A percentile compares a stretch with the other conserved stretches of the same genome.
These are phyloP conservation scores for Sporopachydermia quercuum DNA, from an alignment of 805 yeast species.

Conservation along the genomic window DNA sequence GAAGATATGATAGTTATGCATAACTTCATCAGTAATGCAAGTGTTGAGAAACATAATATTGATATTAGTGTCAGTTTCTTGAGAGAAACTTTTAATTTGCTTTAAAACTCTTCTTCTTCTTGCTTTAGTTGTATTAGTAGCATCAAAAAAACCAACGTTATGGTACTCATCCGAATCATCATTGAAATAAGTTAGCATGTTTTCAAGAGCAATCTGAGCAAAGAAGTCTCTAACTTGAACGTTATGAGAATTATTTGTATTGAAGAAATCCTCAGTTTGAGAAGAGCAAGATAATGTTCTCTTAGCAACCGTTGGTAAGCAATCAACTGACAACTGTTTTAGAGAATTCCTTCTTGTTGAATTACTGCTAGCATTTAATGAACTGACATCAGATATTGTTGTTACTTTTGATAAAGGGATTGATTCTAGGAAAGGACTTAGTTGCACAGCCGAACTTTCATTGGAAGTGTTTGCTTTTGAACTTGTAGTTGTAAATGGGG, in stretches of 20 bases:
- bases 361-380: constrained; percentile 3
- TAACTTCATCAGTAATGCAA: neutral
- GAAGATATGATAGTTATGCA: neutral
- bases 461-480: too few relatives aligned
- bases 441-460: too few relatives aligned
- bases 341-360: too few relatives aligned
- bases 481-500: neutral
- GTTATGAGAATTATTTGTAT: constrained; percentile 27
- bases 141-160: constrained; percentile 47
- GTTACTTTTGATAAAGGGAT: constrained; percentile 2
- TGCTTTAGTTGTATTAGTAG: constrained; percentile 38
- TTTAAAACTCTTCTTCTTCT: constrained; percentile 18
- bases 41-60: neutral
- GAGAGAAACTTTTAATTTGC: neutral
- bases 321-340: too few relatives aligned
- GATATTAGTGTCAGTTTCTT: neutral
- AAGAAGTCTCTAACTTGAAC: constrained; percentile 31
- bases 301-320: constrained; percentile 12
- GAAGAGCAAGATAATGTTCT: constrained; percentile 11
- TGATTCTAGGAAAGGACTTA: neutral
- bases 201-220: constrained; percentile 36
- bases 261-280: constrained; percentile 28
- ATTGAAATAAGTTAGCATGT: constrained; percentile 27
- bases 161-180: constrained; percentile 26
- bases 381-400: too few relatives aligned